phyloP scores from a whole-genome alignment of 441 rosid species.

The Populus hybrid region DNA sequence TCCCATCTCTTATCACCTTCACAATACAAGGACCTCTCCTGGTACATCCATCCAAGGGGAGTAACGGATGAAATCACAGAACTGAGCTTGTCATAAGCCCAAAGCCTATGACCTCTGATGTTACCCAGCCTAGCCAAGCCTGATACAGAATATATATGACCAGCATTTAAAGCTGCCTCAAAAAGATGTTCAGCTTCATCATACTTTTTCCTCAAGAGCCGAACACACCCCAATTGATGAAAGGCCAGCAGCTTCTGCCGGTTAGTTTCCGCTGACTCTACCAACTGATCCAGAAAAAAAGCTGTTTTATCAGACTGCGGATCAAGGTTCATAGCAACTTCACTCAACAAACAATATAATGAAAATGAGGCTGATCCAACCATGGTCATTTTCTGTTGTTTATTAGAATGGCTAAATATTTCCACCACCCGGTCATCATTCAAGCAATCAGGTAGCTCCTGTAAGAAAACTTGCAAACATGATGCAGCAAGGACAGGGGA shows the following conservation, averaged over 20 bases:
- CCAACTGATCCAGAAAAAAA: slow-evolving; percentile 38
- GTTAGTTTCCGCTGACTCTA: slow-evolving; percentile 70
- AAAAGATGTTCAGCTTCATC: slow-evolving; percentile 73
- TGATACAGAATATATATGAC: slow-evolving; percentile 72
- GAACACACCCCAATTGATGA: slow-evolving; percentile 89
- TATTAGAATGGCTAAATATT: slow-evolving; percentile 48
- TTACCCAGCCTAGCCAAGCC: slow-evolving; percentile 79
- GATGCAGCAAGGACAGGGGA: slow-evolving; percentile 79
- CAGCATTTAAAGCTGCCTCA: slow-evolving; percentile 61
- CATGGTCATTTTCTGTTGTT: slow-evolving; percentile 61
- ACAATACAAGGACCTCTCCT: slow-evolving; percentile 84
- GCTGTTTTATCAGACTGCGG: slow-evolving; percentile 42
- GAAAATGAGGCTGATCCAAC: slow-evolving; percentile 78
- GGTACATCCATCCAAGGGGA: slow-evolving; percentile 94
- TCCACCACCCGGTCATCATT: slow-evolving; percentile 68
- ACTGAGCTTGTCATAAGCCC: slow-evolving; percentile 80
- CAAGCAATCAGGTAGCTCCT: slow-evolving; percentile 72
- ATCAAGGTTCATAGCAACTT: slow-evolving; percentile 79
- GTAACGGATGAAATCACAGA: slow-evolving; percentile 63
- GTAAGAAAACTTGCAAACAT: slow-evolving; percentile 77
- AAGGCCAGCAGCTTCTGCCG: slow-evolving; percentile 71
- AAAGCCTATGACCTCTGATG: slow-evolving; percentile 58
- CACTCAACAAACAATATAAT: slow-evolving; percentile 77
- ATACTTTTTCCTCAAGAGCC: slow-evolving; percentile 78
- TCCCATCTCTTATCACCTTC: slow-evolving; percentile 74